phyloP scores from a whole-genome alignment of 371 early-diverging fungal species.

The Chytridium lagenaria region DNA sequence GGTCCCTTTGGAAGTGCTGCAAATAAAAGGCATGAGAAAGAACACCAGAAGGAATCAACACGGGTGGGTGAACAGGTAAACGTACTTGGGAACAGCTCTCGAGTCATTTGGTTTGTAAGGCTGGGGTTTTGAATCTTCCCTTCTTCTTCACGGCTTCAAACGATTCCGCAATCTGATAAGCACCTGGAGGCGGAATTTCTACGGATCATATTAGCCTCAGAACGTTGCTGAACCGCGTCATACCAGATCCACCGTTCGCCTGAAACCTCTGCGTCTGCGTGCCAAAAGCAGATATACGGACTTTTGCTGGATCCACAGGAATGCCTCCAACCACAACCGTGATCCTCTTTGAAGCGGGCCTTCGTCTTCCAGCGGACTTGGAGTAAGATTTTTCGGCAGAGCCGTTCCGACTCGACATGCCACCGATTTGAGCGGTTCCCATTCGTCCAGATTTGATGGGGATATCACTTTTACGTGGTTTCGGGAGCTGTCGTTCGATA shows the following conservation, averaged over 20 bases:
- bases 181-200: conserved; percentile 56
- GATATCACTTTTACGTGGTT: not conserved
- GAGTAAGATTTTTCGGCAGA: not conserved
- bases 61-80: no score
- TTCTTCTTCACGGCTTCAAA: conserved; percentile 47
- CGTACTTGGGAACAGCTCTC: conserved; percentile 51
- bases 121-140: conserved; percentile 40
- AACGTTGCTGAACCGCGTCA: no score
- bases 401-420: not conserved
- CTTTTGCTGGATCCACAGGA: conserved; percentile 38
- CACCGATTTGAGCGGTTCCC: not conserved
- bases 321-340: conserved; percentile 10
- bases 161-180: conserved; percentile 51
- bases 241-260: conserved; percentile 2
- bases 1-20: conserved; percentile 44
- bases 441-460: not conserved
- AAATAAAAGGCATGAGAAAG: not conserved
- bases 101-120: conserved; percentile 35
- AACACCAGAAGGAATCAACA: not conserved
- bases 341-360: not conserved
- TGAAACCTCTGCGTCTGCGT: conserved; percentile 53
- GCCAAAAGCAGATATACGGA: conserved; percentile 55
- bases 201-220: not conserved
- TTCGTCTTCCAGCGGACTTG: not conserved
- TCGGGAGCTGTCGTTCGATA: conserved; percentile 1